Conservation (phyloP, 148 eudicot genomes). For the Heliamphora exappendiculata region DNA sequence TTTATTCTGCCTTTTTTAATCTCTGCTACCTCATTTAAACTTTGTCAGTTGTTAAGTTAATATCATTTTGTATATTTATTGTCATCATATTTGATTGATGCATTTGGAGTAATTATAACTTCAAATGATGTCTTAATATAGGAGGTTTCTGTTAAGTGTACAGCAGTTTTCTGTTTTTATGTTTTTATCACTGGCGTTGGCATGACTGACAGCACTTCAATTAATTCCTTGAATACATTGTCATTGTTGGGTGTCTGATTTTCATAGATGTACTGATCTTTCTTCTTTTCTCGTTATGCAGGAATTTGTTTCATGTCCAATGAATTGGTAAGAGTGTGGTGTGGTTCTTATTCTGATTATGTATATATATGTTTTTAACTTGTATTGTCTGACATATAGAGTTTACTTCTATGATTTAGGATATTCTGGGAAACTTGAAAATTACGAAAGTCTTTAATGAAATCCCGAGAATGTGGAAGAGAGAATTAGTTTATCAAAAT, state of each 20-base stretch:
- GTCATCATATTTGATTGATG: not conserved
- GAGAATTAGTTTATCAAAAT: not conserved
- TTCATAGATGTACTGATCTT: conserved; percentile 20
- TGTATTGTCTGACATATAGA: not conserved
- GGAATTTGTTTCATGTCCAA: conserved; percentile 98
- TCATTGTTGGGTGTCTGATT: not conserved
- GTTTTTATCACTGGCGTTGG: not conserved
- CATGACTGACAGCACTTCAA: not conserved
- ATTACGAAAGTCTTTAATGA: not conserved
- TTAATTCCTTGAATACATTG: not conserved
- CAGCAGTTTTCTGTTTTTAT: not conserved
- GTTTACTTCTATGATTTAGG: not conserved
- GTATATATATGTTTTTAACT: not conserved
- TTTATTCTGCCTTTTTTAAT: not conserved
- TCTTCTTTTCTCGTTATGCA: conserved; percentile 34
- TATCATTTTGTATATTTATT: not conserved
- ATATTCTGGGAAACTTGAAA: not conserved
- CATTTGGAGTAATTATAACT: not conserved
- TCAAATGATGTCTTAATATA: not conserved
- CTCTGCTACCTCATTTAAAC: not conserved
- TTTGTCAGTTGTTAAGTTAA: not conserved
- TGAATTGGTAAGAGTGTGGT: conserved; percentile 59
- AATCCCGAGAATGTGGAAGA: not conserved
- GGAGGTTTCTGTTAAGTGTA: not conserved
- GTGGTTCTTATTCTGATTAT: not conserved